phyloP scores from a whole-genome alignment of 768 basidiomycete genomes.

The Russula emetica region DNA sequence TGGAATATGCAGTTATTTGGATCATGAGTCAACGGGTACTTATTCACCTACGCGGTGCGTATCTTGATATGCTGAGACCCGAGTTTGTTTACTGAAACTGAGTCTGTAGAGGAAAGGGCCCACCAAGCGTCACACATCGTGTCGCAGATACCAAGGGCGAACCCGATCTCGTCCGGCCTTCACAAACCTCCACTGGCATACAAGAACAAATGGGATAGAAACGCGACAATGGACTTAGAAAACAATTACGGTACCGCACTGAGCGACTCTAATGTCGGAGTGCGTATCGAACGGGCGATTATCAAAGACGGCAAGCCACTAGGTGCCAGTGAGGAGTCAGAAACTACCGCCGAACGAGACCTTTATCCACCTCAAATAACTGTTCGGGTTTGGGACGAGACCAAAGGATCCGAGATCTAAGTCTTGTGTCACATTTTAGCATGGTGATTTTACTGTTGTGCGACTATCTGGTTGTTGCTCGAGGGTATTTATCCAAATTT shows the following conservation, averaged over 20 bases:
- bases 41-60: constrained; percentile 36
- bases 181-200: neutral
- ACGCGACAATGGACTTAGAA: neutral
- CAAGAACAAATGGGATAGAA: neutral
- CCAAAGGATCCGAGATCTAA: neutral
- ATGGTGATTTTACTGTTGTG: neutral
- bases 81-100: neutral
- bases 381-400: neutral
- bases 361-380: neutral
- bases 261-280: constrained; percentile 24
- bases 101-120: constrained; percentile 27
- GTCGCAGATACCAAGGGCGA: neutral
- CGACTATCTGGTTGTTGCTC: neutral
- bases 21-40: constrained; percentile 39
- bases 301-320: neutral
- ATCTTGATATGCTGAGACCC: too few relatives aligned
- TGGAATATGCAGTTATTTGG: constrained; percentile 38
- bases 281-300: constrained; percentile 15
- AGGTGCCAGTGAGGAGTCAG: neutral
- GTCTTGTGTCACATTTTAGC: neutral
- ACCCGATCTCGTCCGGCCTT: neutral
- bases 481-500: too few relatives aligned
- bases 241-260: neutral
- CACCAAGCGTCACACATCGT: constrained; percentile 9
- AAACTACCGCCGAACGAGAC: neutral